These are phyloP conservation scores for Mycena capillaripes DNA, from an alignment of 768 basidiomycete genomes.

Conservation along the genomic window DNA sequence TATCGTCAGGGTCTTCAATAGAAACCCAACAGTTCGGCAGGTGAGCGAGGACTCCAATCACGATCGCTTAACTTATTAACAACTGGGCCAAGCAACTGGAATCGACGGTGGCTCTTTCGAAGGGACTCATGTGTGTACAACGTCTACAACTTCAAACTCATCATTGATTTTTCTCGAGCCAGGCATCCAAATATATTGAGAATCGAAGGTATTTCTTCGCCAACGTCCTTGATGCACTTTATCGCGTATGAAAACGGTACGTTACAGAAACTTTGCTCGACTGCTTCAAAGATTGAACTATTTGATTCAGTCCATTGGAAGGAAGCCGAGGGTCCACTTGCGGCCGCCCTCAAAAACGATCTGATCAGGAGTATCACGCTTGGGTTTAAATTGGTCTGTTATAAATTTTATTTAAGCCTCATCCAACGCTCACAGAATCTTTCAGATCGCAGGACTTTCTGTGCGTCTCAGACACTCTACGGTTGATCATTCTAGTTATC, in stretches of 20 bases:
- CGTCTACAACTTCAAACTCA: background rate
- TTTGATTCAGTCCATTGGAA: background rate
- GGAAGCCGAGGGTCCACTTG: background rate
- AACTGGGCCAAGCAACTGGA: background rate
- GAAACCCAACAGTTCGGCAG: background rate
- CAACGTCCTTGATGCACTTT: background rate
- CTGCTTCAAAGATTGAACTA: background rate
- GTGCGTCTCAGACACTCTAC: background rate
- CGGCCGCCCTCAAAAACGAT: background rate
- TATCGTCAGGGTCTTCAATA: background rate
- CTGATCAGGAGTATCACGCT: background rate
- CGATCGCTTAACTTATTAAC: background rate
- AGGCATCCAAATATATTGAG: background rate
- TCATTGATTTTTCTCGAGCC: background rate
- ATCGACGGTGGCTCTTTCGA: background rate
- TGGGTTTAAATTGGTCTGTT: background rate
- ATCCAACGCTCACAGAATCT: background rate
- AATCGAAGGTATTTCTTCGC: background rate
- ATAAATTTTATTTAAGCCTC: too few species aligned
- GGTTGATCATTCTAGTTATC: too few species aligned
- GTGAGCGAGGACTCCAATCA: background rate
- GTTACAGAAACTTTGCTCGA: background rate
- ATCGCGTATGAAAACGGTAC: background rate
- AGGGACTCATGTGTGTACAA: background rate
- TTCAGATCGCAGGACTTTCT: background rate